phyloP scores from a whole-genome alignment of 305 asterid genomes.

The Nicotiana rustica region DNA sequence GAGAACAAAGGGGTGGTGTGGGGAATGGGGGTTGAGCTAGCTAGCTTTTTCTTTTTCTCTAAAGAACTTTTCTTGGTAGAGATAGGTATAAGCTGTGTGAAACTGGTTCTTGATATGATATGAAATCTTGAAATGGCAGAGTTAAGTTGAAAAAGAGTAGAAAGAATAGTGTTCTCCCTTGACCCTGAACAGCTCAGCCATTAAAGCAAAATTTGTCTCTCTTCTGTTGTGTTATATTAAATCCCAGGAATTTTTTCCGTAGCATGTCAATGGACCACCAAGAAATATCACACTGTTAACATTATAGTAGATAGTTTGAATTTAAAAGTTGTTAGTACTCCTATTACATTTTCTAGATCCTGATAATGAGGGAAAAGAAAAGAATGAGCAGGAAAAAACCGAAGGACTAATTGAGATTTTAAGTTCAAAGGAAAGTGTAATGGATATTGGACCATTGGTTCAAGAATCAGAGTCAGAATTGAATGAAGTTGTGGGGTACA shows the following conservation, averaged over 20 bases:
- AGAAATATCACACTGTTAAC: neutral
- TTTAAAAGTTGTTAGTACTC: neutral
- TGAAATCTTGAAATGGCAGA: conserved; percentile 24
- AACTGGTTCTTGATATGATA: conserved; percentile 25
- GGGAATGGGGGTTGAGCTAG: neutral
- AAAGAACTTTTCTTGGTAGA: neutral
- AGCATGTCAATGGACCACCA: conserved; percentile 28
- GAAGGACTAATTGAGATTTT: neutral
- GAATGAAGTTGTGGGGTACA: neutral
- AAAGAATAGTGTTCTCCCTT: conserved; percentile 25
- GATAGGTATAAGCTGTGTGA: conserved; percentile 11
- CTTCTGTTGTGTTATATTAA: conserved; percentile 41
- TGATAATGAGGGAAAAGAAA: neutral
- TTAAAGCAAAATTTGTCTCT: conserved; percentile 38
- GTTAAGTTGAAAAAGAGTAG: conserved; percentile 36
- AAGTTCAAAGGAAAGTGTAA: neutral
- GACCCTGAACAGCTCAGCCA: conserved; percentile 31
- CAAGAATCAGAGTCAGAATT: neutral
- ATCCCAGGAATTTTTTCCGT: conserved; percentile 35
- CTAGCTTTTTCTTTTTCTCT: neutral
- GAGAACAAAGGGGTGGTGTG: neutral
- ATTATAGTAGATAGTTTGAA: neutral
- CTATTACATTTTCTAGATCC: neutral
- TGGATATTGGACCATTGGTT: conserved; percentile 6
- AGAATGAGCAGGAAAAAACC: neutral